Evolutionary conservation across 2,329 filamentous ascomycete genomes (phyloP).

Genomic region (Colletotrichum chlorophyti): DNA sequence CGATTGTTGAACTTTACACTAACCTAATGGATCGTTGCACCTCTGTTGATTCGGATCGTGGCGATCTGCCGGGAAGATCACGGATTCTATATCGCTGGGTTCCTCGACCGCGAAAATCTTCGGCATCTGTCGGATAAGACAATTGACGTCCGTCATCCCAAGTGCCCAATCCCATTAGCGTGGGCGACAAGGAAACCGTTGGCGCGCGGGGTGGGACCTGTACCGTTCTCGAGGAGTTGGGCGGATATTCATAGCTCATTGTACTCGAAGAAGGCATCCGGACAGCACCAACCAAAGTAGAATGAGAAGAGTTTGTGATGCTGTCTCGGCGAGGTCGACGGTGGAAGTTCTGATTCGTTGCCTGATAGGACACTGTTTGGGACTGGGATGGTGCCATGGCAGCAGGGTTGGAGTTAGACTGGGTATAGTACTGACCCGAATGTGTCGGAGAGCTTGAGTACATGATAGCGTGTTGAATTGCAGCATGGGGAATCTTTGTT

Average conservation of each 20-base stretch:
- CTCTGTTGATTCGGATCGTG: neutral
- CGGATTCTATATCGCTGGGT: neutral
- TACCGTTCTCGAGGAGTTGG: neutral
- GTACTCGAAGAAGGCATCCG: neutral
- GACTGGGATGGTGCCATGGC: too few species aligned
- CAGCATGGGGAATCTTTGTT: too few species aligned
- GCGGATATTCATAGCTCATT: neutral
- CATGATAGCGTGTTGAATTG: too few species aligned
- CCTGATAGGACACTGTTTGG: too few species aligned
- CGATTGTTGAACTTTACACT: too few species aligned
- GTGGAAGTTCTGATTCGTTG: neutral
- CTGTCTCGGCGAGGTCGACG: neutral
- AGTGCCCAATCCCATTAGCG: neutral
- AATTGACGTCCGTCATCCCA: neutral
- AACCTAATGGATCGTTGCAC: neutral
- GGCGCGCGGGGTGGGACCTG: neutral
- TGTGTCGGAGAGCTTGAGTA: too few species aligned
- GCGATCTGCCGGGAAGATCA: neutral
- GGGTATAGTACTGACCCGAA: too few species aligned
- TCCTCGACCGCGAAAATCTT: neutral
- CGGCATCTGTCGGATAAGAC: neutral
- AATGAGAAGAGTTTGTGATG: neutral
- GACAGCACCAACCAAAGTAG: neutral
- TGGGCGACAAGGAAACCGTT: neutral
- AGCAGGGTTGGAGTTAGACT: neutral